Percentiles rank a stretch among this genome's conserved stretches.
Conservation (phyloP, 768 basidiomycete species). For the Crepidotus variabilis region DNA sequence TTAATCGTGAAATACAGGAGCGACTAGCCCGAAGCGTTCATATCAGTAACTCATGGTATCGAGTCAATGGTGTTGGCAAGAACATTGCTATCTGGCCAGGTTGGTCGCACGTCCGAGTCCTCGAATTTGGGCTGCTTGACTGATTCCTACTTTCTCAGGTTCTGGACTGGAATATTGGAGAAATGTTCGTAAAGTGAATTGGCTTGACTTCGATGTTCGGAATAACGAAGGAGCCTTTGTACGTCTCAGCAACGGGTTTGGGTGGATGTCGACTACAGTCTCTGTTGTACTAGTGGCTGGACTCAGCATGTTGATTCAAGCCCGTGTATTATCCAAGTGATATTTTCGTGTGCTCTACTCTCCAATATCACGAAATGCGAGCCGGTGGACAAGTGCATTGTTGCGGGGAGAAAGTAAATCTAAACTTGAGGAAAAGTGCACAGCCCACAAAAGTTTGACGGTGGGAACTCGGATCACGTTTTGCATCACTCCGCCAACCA, state of each 20-base stretch:
- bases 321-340: too few relatives aligned
- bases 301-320: background rate
- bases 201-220: background rate
- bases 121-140: too few relatives aligned
- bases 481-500: too few relatives aligned
- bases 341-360: too few relatives aligned
- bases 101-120: slow-evolving; percentile 1
- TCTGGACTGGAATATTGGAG: slow-evolving; percentile 2
- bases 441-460: too few relatives aligned
- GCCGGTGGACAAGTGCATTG: too few relatives aligned
- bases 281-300: background rate
- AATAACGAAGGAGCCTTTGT: background rate
- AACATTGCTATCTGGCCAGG: slow-evolving; percentile 38
- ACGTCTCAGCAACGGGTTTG: background rate
- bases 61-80: slow-evolving; percentile 31
- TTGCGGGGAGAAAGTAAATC: too few relatives aligned
- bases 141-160: background rate
- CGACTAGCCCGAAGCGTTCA: slow-evolving; percentile 31
- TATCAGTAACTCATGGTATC: slow-evolving; percentile 39
- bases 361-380: too few relatives aligned
- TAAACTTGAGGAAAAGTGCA: too few relatives aligned
- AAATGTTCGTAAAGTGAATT: background rate
- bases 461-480: too few relatives aligned
- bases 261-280: background rate
- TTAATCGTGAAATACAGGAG: slow-evolving; percentile 35